Conservation (phyloP, 192 early-diverging fungal species). For the Linnemannia zychae region DNA sequence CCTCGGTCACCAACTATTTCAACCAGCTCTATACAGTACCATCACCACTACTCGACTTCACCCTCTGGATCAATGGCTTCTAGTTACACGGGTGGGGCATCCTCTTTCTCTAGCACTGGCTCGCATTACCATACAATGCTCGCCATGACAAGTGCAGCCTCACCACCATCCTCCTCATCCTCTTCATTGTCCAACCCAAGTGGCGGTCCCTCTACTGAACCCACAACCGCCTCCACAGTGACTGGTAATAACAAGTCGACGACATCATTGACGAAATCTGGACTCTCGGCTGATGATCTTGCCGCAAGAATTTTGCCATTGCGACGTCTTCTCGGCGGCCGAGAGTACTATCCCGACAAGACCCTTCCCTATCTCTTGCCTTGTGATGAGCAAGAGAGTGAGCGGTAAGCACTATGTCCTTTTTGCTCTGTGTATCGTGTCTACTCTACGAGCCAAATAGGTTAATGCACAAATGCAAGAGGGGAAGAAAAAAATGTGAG, state of each 20-base stretch:
- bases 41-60: constrained; percentile 10
- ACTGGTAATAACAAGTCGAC: background rate
- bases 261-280: background rate
- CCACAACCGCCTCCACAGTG: background rate
- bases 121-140: constrained; percentile 39
- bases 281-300: constrained; percentile 26
- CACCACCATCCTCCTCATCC: constrained; percentile 36
- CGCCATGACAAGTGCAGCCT: constrained; percentile 38
- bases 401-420: constrained; percentile 36
- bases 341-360: constrained; percentile 52
- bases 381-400: constrained; percentile 52
- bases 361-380: constrained; percentile 52
- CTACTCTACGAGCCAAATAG: background rate
- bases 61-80: constrained; percentile 29
- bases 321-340: constrained; percentile 36
- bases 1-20: constrained; percentile 10
- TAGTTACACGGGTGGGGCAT: constrained; percentile 19
- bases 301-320: constrained; percentile 46
- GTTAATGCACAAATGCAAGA: background rate
- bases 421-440: background rate
- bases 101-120: constrained; percentile 40
- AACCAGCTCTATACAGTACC: background rate
- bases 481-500: constrained; percentile 4
- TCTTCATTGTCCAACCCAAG: constrained; percentile 20
- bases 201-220: background rate